These are phyloP conservation scores for Wallacemonas rigidus DNA, from an alignment of 208 protist genomes.

Conservation along the genomic window DNA sequence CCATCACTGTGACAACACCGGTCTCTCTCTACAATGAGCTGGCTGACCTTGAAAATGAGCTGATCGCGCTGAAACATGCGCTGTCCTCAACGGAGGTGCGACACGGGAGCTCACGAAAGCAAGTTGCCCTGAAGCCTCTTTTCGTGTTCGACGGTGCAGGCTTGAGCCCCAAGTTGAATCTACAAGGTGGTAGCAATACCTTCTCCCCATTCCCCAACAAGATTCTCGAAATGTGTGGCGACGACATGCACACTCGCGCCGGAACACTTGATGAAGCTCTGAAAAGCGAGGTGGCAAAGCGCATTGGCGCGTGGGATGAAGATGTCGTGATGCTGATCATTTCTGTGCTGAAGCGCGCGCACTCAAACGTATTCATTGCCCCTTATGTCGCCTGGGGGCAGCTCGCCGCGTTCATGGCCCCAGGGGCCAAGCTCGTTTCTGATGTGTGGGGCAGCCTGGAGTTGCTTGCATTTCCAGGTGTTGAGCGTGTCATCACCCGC, in stretches of 20 bases:
- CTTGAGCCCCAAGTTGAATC: constrained; percentile 8
- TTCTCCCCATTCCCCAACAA: neutral
- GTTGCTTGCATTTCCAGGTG: constrained; percentile 45
- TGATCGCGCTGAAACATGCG: neutral
- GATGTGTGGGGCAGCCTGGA: constrained; percentile 51
- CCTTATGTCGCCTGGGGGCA: constrained; percentile 50
- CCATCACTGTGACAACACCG: constrained; percentile 42
- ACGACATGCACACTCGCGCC: constrained; percentile 3
- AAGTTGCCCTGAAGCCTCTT: neutral
- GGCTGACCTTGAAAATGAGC: constrained; percentile 14
- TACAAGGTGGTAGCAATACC: constrained; percentile 1
- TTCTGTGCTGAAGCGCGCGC: neutral
- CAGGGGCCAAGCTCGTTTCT: constrained; percentile 22
- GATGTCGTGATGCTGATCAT: constrained; percentile 18
- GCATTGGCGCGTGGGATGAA: constrained; percentile 14
- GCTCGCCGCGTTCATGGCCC: constrained; percentile 34
- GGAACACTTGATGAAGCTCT: neutral
- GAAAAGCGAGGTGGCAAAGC: neutral
- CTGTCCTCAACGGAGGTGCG: neutral
- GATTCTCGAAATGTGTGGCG: constrained; percentile 7
- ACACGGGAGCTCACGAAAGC: neutral
- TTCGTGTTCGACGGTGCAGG: constrained; percentile 16
- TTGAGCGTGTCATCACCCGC: constrained; percentile 49
- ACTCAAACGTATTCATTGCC: constrained; percentile 15
- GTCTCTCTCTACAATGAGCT: constrained; percentile 37